These are phyloP conservation scores for Pisolithus tinctorius DNA, from an alignment of 768 basidiomycete genomes.

Conservation along the genomic window DNA sequence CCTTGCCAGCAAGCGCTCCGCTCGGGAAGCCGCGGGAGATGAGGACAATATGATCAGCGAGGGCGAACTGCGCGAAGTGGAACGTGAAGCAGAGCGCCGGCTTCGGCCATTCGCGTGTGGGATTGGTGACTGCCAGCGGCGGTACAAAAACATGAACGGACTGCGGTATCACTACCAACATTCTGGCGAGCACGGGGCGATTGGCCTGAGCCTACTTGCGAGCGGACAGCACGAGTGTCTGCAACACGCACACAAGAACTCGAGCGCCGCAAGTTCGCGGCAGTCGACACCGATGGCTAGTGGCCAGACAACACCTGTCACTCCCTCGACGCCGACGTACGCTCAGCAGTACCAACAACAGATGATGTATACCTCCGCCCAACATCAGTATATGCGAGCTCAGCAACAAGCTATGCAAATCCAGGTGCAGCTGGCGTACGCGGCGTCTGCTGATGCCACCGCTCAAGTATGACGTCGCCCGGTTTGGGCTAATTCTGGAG, in stretches of 20 bases:
- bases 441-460: background rate
- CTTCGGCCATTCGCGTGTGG: constrained; percentile 85
- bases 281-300: constrained; percentile 27
- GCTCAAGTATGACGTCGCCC: background rate
- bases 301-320: constrained; percentile 27
- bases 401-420: constrained; percentile 29
- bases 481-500: background rate
- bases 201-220: constrained; percentile 80
- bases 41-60: constrained; percentile 44
- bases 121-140: constrained; percentile 75
- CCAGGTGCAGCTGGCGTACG: constrained; percentile 6
- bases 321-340: constrained; percentile 24
- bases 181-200: constrained; percentile 88
- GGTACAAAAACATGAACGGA: constrained; percentile 99
- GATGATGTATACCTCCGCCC: constrained; percentile 31
- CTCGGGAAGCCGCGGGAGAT: constrained; percentile 35
- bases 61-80: constrained; percentile 61
- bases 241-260: constrained; percentile 26
- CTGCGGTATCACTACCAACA: constrained; percentile 95
- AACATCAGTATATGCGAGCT: constrained; percentile 31
- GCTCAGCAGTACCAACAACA: constrained; percentile 31
- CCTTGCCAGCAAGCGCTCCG: constrained; percentile 43
- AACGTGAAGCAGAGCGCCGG: constrained; percentile 78
- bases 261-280: constrained; percentile 24
- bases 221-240: constrained; percentile 61